A percentile compares a stretch with the other conserved stretches of the same genome.
phyloP scores from a whole-genome alignment of 345 rosid genomes.

The Streptanthus diversifolius region DNA sequence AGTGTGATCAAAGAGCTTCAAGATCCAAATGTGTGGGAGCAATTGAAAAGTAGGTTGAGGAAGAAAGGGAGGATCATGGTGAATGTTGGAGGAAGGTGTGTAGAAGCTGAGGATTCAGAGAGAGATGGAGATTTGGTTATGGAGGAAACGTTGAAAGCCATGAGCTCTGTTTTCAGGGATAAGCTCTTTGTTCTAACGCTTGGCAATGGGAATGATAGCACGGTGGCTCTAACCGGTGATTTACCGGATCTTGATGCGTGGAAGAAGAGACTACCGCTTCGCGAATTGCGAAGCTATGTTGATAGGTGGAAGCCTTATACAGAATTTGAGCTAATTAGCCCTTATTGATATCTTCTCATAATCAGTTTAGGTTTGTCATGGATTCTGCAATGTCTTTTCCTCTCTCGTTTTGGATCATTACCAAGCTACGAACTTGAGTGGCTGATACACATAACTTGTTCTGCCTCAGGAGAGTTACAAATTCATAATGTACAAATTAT shows the following conservation, averaged over 20 bases:
- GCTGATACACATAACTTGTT: neutral
- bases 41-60: slow-evolving; percentile 50
- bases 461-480: neutral
- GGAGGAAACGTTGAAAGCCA: slow-evolving; percentile 66
- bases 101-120: slow-evolving; percentile 47
- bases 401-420: neutral
- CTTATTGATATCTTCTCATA: neutral
- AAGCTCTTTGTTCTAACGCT: slow-evolving; percentile 49
- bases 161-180: slow-evolving; percentile 55
- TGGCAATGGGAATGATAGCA: slow-evolving; percentile 65
- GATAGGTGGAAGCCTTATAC: slow-evolving; percentile 59
- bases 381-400: neutral
- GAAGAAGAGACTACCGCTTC: slow-evolving; percentile 45
- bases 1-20: slow-evolving; percentile 81
- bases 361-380: slow-evolving; percentile 13
- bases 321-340: slow-evolving; percentile 2
- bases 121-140: slow-evolving; percentile 66
- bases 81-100: slow-evolving; percentile 58
- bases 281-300: slow-evolving; percentile 48
- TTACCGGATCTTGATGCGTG: slow-evolving; percentile 62
- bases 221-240: slow-evolving; percentile 61
- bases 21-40: slow-evolving; percentile 65
- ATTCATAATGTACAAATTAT: neutral
- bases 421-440: neutral
- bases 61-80: slow-evolving; percentile 61